Conservation (phyloP, 1,139 yeast species). For the Magnusiomyces magnusii region DNA sequence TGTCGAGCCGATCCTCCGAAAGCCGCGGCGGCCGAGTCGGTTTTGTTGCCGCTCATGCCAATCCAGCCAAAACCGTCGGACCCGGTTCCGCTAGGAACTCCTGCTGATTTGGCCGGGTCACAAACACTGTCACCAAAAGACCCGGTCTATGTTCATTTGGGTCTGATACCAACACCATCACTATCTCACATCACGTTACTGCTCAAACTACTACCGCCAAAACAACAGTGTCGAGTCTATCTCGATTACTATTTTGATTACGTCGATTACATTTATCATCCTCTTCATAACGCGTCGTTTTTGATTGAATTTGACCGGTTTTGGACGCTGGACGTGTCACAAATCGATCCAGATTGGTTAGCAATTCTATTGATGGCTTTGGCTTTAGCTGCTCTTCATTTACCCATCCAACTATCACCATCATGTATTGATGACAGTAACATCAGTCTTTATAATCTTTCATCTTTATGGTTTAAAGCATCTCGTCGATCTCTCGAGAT, state of each 20-base stretch:
- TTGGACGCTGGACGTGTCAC: conserved; percentile 16
- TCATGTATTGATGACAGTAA: background rate
- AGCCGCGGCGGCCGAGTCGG: background rate
- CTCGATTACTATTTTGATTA: conserved; percentile 27
- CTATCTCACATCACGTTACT: background rate
- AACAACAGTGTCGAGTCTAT: conserved; percentile 8
- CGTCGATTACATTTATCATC: conserved; percentile 30
- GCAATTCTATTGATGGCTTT: conserved; percentile 28
- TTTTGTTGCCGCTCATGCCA: background rate
- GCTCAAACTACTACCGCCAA: conserved; percentile 9
- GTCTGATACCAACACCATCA: background rate
- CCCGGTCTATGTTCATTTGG: background rate
- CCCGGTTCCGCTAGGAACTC: background rate
- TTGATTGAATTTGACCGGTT: conserved; percentile 21
- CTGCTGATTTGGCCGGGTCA: background rate
- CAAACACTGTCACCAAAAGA: background rate
- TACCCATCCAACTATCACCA: conserved; percentile 24
- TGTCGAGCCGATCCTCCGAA: conserved; percentile 8
- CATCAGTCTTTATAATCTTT: conserved; percentile 9
- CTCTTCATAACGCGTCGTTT: conserved; percentile 29
- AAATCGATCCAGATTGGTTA: conserved; percentile 26
- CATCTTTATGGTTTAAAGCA: conserved; percentile 27
- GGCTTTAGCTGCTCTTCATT: conserved; percentile 27
- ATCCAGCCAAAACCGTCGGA: background rate
- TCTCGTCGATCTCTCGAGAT: conserved; percentile 20